These are phyloP conservation scores for Lepidopterella palustris DNA, from an alignment of 495 filamentous ascomycete species.

Conservation along the genomic window DNA sequence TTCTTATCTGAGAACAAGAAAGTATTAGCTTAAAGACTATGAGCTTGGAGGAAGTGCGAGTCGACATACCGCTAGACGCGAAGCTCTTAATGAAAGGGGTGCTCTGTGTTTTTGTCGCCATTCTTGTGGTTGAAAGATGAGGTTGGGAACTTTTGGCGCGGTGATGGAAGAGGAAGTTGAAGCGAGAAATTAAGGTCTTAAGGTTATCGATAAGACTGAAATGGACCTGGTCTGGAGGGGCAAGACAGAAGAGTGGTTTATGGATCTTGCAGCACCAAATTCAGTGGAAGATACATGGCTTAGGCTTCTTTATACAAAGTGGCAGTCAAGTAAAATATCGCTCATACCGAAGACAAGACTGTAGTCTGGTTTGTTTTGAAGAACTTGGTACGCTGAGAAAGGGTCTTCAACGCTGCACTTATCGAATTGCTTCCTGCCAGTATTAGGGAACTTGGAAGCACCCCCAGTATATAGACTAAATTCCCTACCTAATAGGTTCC, in stretches of 20 bases:
- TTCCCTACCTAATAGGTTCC: no score
- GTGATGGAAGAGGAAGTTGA: constrained; percentile 2
- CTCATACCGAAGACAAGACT: no score
- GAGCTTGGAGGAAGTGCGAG: not conserved
- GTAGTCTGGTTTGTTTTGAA: no score
- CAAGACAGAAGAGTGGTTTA: not conserved
- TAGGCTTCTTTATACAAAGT: no score
- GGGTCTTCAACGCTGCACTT: no score
- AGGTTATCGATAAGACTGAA: constrained; percentile 26
- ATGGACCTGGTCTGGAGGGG: not conserved
- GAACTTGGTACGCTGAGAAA: no score
- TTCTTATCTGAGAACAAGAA: constrained; percentile 20
- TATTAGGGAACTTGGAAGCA: no score
- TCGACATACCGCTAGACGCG: constrained; percentile 61
- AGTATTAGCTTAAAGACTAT: not conserved
- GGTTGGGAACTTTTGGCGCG: constrained; percentile 12
- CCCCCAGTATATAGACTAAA: no score
- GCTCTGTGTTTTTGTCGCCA: constrained; percentile 43
- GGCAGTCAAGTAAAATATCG: no score
- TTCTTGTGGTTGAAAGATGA: constrained; percentile 2
- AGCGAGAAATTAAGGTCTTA: constrained; percentile 5
- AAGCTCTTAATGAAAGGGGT: constrained; percentile 70
- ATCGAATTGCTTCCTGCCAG: no score
- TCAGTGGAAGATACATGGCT: no score
- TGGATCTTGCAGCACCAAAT: not conserved